phyloP scores from a whole-genome alignment of 2,329 filamentous ascomycete species.

The Berkeleyomyces rouxiae region DNA sequence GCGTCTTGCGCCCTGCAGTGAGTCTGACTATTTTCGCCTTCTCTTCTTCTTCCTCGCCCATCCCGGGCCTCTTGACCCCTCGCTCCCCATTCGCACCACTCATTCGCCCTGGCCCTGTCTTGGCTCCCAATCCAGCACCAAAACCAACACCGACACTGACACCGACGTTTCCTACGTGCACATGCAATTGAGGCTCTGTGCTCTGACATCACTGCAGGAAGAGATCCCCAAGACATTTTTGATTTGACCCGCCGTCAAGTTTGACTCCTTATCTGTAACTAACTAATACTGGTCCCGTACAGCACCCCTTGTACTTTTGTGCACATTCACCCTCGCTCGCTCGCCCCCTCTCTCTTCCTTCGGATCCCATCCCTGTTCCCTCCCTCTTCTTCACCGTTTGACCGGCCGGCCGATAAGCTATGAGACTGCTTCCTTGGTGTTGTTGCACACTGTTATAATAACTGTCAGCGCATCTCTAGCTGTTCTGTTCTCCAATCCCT shows the following conservation, averaged over 20 bases:
- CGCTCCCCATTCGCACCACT: background rate
- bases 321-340: background rate
- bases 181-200: background rate
- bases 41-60: background rate
- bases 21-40: background rate
- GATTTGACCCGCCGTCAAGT: background rate
- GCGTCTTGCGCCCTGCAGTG: background rate
- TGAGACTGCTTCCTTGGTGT: background rate
- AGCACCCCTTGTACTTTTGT: background rate
- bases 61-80: background rate
- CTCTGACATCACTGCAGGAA: conserved; percentile 6
- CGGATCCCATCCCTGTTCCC: too few species aligned
- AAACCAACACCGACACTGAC: too few species aligned
- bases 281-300: background rate
- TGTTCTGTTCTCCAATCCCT: background rate
- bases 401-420: too few species aligned
- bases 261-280: background rate
- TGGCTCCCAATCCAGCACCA: too few species aligned
- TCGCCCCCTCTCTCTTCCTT: background rate
- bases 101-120: background rate
- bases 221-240: background rate
- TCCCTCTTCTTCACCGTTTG: too few species aligned
- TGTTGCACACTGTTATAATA: background rate
- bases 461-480: too few species aligned
- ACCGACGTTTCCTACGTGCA: too few species aligned